phyloP scores from a whole-genome alignment of 2,329 filamentous ascomycete species.

The Trichophyton verrucosum region DNA sequence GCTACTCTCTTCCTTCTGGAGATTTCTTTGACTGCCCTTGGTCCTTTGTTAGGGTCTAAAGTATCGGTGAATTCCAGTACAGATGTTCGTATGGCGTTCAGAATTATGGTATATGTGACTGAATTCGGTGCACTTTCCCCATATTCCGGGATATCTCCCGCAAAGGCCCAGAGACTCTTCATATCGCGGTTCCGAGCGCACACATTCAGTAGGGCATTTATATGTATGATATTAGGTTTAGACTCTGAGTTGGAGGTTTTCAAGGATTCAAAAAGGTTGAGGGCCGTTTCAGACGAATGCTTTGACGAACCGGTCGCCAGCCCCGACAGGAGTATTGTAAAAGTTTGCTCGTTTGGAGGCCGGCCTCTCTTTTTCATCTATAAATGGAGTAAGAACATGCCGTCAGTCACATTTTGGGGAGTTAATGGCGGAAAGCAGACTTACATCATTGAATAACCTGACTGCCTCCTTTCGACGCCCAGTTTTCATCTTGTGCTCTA shows the following conservation, averaged over 20 bases:
- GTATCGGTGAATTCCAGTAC: slow-evolving; percentile 17
- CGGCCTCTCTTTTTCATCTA: slow-evolving; percentile 92
- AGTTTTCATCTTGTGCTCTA: slow-evolving; percentile 56
- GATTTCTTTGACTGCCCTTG: slow-evolving; percentile 14
- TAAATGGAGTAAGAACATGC: slow-evolving; percentile 9
- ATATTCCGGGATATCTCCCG: slow-evolving; percentile 54
- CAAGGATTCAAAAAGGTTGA: slow-evolving; percentile 68
- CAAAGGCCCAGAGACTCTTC: slow-evolving; percentile 67
- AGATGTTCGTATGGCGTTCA: slow-evolving; percentile 57
- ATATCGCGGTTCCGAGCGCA: slow-evolving; percentile 64
- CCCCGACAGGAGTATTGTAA: slow-evolving; percentile 69
- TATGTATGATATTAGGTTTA: slow-evolving; percentile 64
- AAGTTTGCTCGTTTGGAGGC: slow-evolving; percentile 68
- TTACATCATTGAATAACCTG: slow-evolving; percentile 78
- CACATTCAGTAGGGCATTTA: slow-evolving; percentile 76
- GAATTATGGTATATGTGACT: slow-evolving; percentile 67
- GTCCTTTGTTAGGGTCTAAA: slow-evolving; percentile 20
- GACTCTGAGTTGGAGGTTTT: slow-evolving; percentile 49
- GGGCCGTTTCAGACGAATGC: slow-evolving; percentile 53
- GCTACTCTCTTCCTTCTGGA: slow-evolving; percentile 24
- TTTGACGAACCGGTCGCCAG: slow-evolving; percentile 43
- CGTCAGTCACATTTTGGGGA: background rate
- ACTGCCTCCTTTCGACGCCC: slow-evolving; percentile 52
- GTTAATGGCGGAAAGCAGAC: slow-evolving; percentile 13
- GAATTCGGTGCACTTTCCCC: slow-evolving; percentile 53